A percentile compares a stretch with the other conserved stretches of the same genome.
phyloP scores from a whole-genome alignment of 345 rosid genomes.

The Reutealis trisperma region DNA sequence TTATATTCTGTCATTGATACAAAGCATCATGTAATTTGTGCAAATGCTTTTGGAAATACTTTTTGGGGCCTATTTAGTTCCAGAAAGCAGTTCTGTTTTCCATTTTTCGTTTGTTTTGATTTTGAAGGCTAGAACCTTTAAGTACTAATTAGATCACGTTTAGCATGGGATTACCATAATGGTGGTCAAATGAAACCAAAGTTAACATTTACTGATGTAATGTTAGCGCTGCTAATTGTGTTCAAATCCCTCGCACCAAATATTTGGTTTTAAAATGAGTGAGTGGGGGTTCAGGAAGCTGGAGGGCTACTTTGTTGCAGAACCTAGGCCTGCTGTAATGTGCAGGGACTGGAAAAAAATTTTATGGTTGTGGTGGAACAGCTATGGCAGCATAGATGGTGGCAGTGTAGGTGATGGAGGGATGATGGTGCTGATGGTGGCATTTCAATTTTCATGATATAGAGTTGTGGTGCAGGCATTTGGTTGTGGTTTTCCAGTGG shows the following conservation, averaged over 20 bases:
- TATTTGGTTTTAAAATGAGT: not conserved
- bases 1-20: conserved; percentile 7
- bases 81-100: not conserved
- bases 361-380: not conserved
- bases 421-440: not conserved
- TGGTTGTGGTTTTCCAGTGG: not conserved
- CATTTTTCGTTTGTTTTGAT: not conserved
- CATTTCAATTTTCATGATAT: too few species aligned
- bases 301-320: not conserved
- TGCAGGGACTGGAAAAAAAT: not conserved
- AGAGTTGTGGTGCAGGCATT: too few species aligned
- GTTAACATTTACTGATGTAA: not conserved
- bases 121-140: not conserved
- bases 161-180: not conserved
- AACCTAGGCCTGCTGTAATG: not conserved
- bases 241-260: not conserved
- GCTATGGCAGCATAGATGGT: not conserved
- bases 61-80: not conserved
- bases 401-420: not conserved
- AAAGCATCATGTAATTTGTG: not conserved
- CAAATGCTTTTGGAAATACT: conserved; percentile 6
- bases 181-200: not conserved
- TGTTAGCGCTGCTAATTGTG: not conserved
- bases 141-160: not conserved
- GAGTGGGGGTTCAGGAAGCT: not conserved